Evolutionary conservation across 2,329 filamentous ascomycete genomes (phyloP), one percentile per base, ranked within the genome.

Genomic region (Lachnellula willkommii): DNA sequence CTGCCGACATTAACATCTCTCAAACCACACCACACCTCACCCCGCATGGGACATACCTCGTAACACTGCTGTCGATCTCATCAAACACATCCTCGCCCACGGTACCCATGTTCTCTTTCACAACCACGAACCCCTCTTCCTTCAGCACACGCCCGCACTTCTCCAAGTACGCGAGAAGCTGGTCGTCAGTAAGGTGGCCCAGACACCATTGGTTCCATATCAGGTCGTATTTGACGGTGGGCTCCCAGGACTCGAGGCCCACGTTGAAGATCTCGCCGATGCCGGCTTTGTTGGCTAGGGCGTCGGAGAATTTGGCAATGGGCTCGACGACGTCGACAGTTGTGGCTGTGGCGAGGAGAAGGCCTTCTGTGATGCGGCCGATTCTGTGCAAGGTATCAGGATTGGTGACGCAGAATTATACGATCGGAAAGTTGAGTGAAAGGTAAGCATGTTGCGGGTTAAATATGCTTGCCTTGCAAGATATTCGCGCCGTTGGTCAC

Each of bases 181-280:
- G 84, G 7, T 72, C 72, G 68, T 96, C 90, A 0, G 82, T 90
- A 53, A 96, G 74, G 70, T 96, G 87, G 24, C 89, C 88, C 7
- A 93, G 72, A 71, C 91, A 96, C 91, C 92, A 96, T 71, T 96
- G 92, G 52, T 82, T 87, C 89, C 90, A 96, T 58, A 96, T 84
- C 47, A 96, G 71, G 68, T 92, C 87, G 71, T 96, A 96, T 49
- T 73, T 69, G 6, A 71, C 67, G 0, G 70, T 70, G 0, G 65
- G 73, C 1, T 79, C 75, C 89, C 89, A 95, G 28, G 80, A 78
- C 70, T 95, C 87, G 1, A 95, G 74, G 0, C 90, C 89, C 2
- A 86, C 73, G 62, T 88, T 90, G 72, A 83, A 87, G 17, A 95
- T 79, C 22, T 78, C 73, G 2, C 80, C 75, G 12, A 84, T 75